phyloP scores from a whole-genome alignment of 2,329 filamentous ascomycete genomes.

The Pezizomycotina sp. region DNA sequence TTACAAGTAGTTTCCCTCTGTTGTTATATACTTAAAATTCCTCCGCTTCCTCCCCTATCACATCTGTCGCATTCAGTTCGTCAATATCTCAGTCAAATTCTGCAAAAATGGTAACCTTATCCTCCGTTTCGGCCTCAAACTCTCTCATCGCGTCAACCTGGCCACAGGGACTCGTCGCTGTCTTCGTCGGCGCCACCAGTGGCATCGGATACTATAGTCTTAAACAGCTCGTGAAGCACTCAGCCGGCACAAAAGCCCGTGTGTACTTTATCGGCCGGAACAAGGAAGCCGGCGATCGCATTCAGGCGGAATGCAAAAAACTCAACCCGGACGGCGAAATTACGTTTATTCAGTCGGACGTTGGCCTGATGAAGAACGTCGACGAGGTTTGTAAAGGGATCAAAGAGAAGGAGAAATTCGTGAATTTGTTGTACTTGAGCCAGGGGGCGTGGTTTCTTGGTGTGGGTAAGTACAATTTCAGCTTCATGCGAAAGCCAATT shows the following conservation, averaged over 20 bases:
- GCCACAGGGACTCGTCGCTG: too few species aligned
- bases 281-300: conserved; percentile 30
- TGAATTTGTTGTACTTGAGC: conserved; percentile 42
- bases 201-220: conserved; percentile 37
- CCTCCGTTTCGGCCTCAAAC: too few species aligned
- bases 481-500: neutral
- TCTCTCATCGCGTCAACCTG: too few species aligned
- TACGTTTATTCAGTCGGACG: conserved; percentile 34
- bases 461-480: conserved; percentile 9
- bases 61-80: too few species aligned
- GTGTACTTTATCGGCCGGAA: conserved; percentile 36
- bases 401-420: conserved; percentile 33
- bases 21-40: too few species aligned
- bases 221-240: conserved; percentile 32
- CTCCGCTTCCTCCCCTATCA: too few species aligned
- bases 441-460: conserved; percentile 32
- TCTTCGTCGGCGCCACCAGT: conserved; percentile 38
- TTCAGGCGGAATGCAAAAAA: conserved; percentile 31
- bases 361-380: conserved; percentile 34
- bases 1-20: too few species aligned
- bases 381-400: conserved; percentile 38
- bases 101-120: too few species aligned
- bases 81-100: too few species aligned
- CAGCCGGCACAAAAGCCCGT: too few species aligned
- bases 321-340: conserved; percentile 34